These are phyloP conservation scores for Diutina catenulata DNA, from an alignment of 1,139 yeast species.

Conservation along the genomic window DNA sequence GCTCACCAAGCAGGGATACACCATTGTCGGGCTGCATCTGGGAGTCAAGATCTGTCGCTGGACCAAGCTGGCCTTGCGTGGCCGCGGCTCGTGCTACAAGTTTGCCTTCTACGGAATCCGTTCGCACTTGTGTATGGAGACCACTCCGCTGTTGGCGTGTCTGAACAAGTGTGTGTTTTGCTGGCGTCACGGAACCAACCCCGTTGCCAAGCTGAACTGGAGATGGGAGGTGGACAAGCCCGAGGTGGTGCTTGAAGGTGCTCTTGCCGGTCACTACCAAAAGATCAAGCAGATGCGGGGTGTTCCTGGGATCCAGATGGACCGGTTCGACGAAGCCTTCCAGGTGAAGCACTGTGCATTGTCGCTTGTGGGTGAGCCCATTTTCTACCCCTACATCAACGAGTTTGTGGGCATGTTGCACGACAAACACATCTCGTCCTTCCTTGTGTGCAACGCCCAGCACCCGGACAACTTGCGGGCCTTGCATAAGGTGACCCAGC, in stretches of 20 bases:
- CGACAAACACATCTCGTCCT: slow-evolving; percentile 66
- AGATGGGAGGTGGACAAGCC: slow-evolving; percentile 94
- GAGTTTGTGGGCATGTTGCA: slow-evolving; percentile 76
- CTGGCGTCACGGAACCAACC: slow-evolving; percentile 97
- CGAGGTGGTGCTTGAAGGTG: slow-evolving; percentile 72
- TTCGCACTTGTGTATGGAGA: slow-evolving; percentile 90
- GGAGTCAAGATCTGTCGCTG: slow-evolving; percentile 94
- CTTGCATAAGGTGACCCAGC: slow-evolving; percentile 70
- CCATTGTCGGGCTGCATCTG: slow-evolving; percentile 87
- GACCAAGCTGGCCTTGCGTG: slow-evolving; percentile 91
- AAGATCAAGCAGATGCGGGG: slow-evolving; percentile 93
- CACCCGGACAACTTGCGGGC: slow-evolving; percentile 75
- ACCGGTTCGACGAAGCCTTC: slow-evolving; percentile 84
- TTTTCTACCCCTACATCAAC: slow-evolving; percentile 83
- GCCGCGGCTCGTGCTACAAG: slow-evolving; percentile 90
- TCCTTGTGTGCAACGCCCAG: slow-evolving; percentile 90
- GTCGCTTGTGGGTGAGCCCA: slow-evolving; percentile 89
- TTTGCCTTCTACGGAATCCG: slow-evolving; percentile 84
- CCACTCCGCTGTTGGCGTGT: slow-evolving; percentile 89
- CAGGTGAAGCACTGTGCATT: slow-evolving; percentile 83
- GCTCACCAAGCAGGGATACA: slow-evolving; percentile 85
- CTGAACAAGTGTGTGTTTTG: slow-evolving; percentile 94
- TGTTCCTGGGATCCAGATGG: slow-evolving; percentile 87
- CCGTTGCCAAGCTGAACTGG: slow-evolving; percentile 88
- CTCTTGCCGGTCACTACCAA: slow-evolving; percentile 77